Evolutionary conservation across 345 rosid genomes (phyloP).

Genomic region (Citrus glauca): DNA sequence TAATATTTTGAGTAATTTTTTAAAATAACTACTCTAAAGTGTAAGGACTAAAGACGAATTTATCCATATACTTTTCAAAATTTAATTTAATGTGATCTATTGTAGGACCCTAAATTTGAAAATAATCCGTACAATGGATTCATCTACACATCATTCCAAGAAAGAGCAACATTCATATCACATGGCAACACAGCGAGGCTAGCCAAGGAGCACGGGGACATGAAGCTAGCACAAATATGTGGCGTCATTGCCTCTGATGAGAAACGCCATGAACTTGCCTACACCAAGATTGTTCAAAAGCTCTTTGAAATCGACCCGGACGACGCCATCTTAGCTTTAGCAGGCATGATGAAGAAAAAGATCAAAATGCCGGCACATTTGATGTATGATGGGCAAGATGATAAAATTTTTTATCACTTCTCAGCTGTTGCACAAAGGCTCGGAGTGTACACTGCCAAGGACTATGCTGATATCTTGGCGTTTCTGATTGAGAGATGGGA

Average conservation of each 20-base stretch:
- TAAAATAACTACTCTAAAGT: too few relatives aligned
- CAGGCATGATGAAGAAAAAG: conserved; percentile 34
- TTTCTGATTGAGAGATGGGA: conserved; percentile 32
- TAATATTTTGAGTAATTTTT: too few relatives aligned
- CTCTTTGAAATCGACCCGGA: conserved; percentile 34
- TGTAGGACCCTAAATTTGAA: conserved; percentile 64
- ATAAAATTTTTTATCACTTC: conserved; percentile 27
- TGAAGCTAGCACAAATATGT: conserved; percentile 34
- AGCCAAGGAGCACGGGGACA: conserved; percentile 38
- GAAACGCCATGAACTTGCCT: conserved; percentile 38
- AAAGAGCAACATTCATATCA: conserved; percentile 69
- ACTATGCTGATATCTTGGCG: conserved; percentile 36
- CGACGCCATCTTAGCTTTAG: conserved; percentile 24
- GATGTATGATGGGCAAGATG: conserved; percentile 32
- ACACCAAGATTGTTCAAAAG: conserved; percentile 33
- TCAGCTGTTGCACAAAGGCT: conserved; percentile 35
- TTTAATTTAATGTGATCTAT: not conserved
- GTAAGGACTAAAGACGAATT: too few relatives aligned
- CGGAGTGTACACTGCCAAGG: conserved; percentile 36
- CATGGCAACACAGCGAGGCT: conserved; percentile 57
- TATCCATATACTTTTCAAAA: not conserved
- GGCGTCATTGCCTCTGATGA: conserved; percentile 35
- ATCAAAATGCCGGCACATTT: conserved; percentile 36
- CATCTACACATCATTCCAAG: conserved; percentile 77
- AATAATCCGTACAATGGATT: conserved; percentile 71